These are phyloP conservation scores for Globisporangium cederbergense DNA, from an alignment of 352 stramenopile genomes.

Conservation along the genomic window DNA sequence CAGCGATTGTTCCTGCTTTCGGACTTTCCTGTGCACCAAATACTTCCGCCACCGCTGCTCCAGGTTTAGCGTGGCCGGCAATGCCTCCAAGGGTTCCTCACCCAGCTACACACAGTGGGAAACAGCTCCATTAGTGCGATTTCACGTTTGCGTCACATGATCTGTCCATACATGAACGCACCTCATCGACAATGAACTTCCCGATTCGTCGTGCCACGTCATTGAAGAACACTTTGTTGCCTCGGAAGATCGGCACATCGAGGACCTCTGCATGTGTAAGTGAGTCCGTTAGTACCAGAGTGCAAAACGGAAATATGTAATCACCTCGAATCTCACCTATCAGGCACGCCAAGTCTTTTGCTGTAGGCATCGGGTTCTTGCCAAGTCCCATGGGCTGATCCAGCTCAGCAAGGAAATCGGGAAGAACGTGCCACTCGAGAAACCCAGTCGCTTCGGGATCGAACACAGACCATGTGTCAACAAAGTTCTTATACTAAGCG, in stretches of 20 bases:
- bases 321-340: slow-evolving; percentile 30
- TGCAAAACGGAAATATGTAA: not conserved
- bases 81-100: slow-evolving; percentile 41
- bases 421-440: slow-evolving; percentile 64
- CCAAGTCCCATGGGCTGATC: slow-evolving; percentile 70
- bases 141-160: not conserved
- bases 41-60: slow-evolving; percentile 61
- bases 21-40: slow-evolving; percentile 41
- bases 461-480: slow-evolving; percentile 64
- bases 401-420: slow-evolving; percentile 59
- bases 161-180: slow-evolving; percentile 2
- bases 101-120: slow-evolving; percentile 29
- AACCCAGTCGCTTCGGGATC: slow-evolving; percentile 85
- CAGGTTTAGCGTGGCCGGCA: slow-evolving; percentile 49
- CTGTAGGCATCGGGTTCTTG: slow-evolving; percentile 25
- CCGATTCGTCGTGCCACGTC: slow-evolving; percentile 48
- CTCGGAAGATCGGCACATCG: slow-evolving; percentile 48
- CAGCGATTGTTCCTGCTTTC: slow-evolving; percentile 44
- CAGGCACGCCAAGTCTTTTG: slow-evolving; percentile 42
- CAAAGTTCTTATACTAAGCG: slow-evolving; percentile 76
- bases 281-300: not conserved
- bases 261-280: slow-evolving; percentile 29
- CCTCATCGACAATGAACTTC: slow-evolving; percentile 61
- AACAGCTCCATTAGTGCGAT: too few relatives aligned
- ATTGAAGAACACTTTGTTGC: slow-evolving; percentile 71